Conservation (phyloP, 768 basidiomycete genomes). For the Tulasnella sp. region DNA sequence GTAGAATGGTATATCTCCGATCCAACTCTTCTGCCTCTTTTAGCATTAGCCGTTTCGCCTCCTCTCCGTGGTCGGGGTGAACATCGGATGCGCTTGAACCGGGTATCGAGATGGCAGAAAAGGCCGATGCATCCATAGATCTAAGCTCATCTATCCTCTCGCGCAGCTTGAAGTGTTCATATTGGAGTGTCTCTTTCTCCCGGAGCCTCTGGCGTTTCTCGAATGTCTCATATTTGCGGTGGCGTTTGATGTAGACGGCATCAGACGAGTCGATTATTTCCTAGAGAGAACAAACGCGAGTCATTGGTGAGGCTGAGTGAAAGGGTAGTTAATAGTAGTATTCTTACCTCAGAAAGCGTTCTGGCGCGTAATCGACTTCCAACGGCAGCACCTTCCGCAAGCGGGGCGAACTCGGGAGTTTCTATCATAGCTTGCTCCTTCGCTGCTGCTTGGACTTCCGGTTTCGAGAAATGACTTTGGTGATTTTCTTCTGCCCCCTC, state of each 20-base stretch:
- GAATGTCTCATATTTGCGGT: slow-evolving; percentile 79
- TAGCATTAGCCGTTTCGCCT: slow-evolving; percentile 71
- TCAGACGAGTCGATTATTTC: slow-evolving; percentile 68
- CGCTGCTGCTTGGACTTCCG: slow-evolving; percentile 69
- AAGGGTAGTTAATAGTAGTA: not conserved
- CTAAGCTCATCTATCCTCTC: slow-evolving; percentile 81
- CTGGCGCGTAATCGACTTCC: slow-evolving; percentile 69
- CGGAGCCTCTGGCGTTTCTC: slow-evolving; percentile 81
- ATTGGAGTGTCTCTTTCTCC: slow-evolving; percentile 87
- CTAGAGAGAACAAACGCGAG: slow-evolving; percentile 36
- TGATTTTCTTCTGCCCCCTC: slow-evolving; percentile 43
- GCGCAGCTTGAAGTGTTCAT: slow-evolving; percentile 88
- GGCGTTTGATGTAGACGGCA: slow-evolving; percentile 72
- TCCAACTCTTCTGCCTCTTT: slow-evolving; percentile 62
- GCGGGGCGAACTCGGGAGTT: slow-evolving; percentile 62
- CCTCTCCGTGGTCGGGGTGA: slow-evolving; percentile 45
- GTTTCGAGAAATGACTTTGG: slow-evolving; percentile 71
- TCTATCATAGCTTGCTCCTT: slow-evolving; percentile 68
- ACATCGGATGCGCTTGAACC: slow-evolving; percentile 36
- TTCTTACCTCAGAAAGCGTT: slow-evolving; percentile 61
- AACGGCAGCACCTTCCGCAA: slow-evolving; percentile 51
- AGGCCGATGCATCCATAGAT: slow-evolving; percentile 47
- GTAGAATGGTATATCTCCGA: slow-evolving; percentile 66
- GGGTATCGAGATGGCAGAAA: not conserved
- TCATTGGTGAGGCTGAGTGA: not conserved